Percentiles rank a stretch among this genome's conserved stretches.
phyloP scores from a whole-genome alignment of 768 basidiomycete species.

The Hypholoma fasciculare region DNA sequence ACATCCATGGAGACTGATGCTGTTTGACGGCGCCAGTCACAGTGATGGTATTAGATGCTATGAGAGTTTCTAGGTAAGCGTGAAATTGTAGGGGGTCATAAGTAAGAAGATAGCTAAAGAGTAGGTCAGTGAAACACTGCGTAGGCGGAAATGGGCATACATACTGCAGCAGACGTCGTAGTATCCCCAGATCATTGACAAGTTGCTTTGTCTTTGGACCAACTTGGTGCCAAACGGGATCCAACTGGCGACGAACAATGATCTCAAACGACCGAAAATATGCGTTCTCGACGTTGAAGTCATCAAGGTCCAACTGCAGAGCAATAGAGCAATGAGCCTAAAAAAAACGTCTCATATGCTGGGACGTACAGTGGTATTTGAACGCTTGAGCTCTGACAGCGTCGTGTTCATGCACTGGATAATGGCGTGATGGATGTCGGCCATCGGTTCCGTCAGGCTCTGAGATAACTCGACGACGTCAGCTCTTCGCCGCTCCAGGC shows the following conservation, averaged over 20 bases:
- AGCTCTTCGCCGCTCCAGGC: slow-evolving; percentile 79
- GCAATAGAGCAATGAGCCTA: neutral
- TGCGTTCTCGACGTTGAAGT: slow-evolving; percentile 88
- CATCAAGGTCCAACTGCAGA: slow-evolving; percentile 85
- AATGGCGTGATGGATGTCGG: slow-evolving; percentile 89
- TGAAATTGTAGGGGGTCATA: slow-evolving; percentile 93
- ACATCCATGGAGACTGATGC: slow-evolving; percentile 85
- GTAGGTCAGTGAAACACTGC: neutral
- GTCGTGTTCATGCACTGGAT: slow-evolving; percentile 94
- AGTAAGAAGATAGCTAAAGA: slow-evolving; percentile 28
- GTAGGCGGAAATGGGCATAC: slow-evolving; percentile 22
- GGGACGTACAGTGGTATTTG: slow-evolving; percentile 62
- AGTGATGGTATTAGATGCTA: slow-evolving; percentile 53
- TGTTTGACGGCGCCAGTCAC: slow-evolving; percentile 54
- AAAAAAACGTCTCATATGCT: neutral
- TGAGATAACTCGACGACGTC: slow-evolving; percentile 94
- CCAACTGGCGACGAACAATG: slow-evolving; percentile 85
- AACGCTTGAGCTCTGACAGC: slow-evolving; percentile 85
- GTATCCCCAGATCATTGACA: slow-evolving; percentile 81
- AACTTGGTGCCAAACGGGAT: slow-evolving; percentile 96
- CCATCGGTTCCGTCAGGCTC: slow-evolving; percentile 81
- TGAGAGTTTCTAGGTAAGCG: slow-evolving; percentile 86
- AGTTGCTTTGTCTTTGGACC: slow-evolving; percentile 91
- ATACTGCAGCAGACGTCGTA: slow-evolving; percentile 81
- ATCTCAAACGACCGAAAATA: slow-evolving; percentile 93